Conservation (phyloP, 495 filamentous ascomycete genomes). For the Lophium mytilinum region DNA sequence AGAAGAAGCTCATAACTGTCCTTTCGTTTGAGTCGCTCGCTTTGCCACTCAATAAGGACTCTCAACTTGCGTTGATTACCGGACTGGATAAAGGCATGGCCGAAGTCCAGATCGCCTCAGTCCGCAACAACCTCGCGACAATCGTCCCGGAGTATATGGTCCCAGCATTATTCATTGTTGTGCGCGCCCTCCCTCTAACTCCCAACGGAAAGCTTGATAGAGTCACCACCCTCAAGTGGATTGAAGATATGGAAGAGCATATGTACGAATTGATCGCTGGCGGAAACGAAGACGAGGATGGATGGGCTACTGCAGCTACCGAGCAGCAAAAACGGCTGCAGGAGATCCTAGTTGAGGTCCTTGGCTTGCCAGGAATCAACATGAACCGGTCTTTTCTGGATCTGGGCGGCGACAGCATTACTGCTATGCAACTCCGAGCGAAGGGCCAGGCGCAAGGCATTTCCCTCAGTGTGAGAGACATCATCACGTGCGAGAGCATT, state of each 20-base stretch:
- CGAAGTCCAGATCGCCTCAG: constrained; percentile 6
- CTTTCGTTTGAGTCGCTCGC: constrained; percentile 9
- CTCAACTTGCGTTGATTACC: constrained; percentile 9
- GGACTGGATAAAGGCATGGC: constrained; percentile 12
- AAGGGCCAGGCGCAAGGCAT: constrained; percentile 10
- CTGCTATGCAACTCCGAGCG: constrained; percentile 19
- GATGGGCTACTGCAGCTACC: constrained; percentile 4
- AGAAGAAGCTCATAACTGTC: constrained; percentile 15
- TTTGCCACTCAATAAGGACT: constrained; percentile 3
- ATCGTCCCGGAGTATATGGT: constrained; percentile 17
- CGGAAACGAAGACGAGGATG: constrained; percentile 1
- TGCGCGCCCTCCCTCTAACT: constrained; percentile 7
- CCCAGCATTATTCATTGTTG: constrained; percentile 6
- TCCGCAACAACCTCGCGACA: constrained; percentile 8
- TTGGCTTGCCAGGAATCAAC: constrained; percentile 9
- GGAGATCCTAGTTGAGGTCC: constrained; percentile 11
- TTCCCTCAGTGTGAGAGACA: constrained; percentile 17
- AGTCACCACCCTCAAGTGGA: constrained; percentile 5
- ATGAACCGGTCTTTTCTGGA: constrained; percentile 19
- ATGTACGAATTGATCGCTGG: constrained; percentile 3
- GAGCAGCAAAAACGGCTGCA: constrained; percentile 8
- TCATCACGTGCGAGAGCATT: constrained; percentile 15
- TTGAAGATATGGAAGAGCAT: constrained; percentile 11
- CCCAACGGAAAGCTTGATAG: constrained; percentile 15
- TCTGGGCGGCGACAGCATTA: constrained; percentile 17